Evolutionary conservation across 345 rosid genomes (phyloP).

Genomic region (Populus simonii): DNA sequence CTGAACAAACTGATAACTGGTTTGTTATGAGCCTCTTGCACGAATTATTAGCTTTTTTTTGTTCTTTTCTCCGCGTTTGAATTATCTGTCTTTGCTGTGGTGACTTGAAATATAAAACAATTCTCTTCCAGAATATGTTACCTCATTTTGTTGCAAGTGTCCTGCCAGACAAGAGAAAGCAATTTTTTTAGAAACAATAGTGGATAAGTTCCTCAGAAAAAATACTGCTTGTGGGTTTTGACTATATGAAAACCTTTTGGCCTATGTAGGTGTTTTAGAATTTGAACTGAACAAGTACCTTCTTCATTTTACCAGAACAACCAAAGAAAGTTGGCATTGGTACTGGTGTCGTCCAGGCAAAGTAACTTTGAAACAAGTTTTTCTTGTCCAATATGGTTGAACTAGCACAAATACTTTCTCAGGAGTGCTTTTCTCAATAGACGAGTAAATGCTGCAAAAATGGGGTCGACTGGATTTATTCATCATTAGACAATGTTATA

Average conservation of each 20-base stretch:
- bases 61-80: neutral
- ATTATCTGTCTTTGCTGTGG: neutral
- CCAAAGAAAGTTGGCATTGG: neutral
- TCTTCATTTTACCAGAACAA: neutral
- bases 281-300: neutral
- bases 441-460: slow-evolving; percentile 2
- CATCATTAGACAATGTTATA: neutral
- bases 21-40: neutral
- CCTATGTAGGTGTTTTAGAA: neutral
- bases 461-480: neutral
- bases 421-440: neutral
- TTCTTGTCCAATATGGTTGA: neutral
- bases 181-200: neutral
- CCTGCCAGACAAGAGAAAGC: neutral
- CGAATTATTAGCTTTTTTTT: neutral
- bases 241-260: neutral
- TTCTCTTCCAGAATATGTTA: neutral
- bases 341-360: neutral
- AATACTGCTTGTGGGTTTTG: neutral
- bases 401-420: neutral
- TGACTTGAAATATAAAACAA: neutral
- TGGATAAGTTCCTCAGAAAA: neutral
- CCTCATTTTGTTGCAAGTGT: neutral
- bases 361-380: neutral
- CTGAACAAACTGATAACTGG: neutral